These are phyloP conservation scores for Tolypocladium endophyticum DNA, from an alignment of 2,329 filamentous ascomycete genomes.

Conservation along the genomic window DNA sequence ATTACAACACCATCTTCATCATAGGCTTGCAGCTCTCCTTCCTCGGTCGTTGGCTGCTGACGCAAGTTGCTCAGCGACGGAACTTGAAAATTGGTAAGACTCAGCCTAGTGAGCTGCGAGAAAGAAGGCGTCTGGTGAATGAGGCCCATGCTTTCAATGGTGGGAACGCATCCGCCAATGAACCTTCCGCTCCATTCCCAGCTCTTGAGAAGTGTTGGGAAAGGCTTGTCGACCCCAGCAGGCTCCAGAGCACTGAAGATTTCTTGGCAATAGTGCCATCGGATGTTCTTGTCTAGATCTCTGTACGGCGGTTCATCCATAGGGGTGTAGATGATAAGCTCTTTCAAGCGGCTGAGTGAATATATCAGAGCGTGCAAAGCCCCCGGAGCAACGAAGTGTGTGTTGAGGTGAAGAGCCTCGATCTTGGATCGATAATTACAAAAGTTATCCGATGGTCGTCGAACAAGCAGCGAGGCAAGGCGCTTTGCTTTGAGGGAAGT, in stretches of 20 bases:
- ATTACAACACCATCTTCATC: conserved; percentile 32
- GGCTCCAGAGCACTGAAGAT: conserved; percentile 55
- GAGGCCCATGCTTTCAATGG: conserved; percentile 35
- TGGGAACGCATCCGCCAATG: conserved; percentile 31
- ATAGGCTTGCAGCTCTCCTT: conserved; percentile 18
- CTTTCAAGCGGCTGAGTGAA: conserved; percentile 54
- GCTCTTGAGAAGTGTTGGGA: conserved; percentile 30
- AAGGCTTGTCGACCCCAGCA: conserved; percentile 20
- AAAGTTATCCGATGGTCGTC: conserved; percentile 33
- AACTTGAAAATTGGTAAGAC: conserved; percentile 53
- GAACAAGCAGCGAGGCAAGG: conserved; percentile 43
- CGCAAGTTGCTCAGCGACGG: conserved; percentile 33
- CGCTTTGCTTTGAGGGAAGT: conserved; percentile 30
- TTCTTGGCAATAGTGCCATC: conserved; percentile 58
- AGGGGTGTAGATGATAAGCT: conserved; percentile 62
- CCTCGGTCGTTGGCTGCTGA: conserved; percentile 18
- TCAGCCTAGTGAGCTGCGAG: conserved; percentile 40
- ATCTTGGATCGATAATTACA: conserved; percentile 64
- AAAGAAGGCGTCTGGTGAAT: conserved; percentile 50
- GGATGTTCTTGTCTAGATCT: conserved; percentile 40
- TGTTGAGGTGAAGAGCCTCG: conserved; percentile 58
- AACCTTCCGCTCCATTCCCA: conserved; percentile 54
- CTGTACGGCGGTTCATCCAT: conserved; percentile 59
- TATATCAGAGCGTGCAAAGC: conserved; percentile 43
- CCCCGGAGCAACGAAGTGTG: conserved; percentile 45